Evolutionary conservation across 1,284 basidiomycete species (phyloP).

Genomic region (Nidula niveotomentosa): DNA sequence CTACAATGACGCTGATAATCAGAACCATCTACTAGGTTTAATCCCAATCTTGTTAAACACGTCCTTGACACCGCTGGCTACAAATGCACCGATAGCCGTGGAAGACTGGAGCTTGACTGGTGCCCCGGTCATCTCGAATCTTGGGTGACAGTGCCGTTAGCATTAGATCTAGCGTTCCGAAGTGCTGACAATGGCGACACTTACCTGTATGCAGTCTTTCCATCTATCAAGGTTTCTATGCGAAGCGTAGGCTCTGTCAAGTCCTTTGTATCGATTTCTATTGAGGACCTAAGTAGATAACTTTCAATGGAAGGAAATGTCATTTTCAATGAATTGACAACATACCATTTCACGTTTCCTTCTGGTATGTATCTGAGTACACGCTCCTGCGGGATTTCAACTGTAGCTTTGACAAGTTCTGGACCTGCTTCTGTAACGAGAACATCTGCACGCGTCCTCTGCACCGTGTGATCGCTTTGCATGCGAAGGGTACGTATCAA

Average conservation of each 20-base stretch:
- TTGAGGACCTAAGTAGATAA: slow-evolving; percentile 49
- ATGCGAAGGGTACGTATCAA: slow-evolving; percentile 48
- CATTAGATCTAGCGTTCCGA: neutral
- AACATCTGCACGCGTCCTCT: slow-evolving; percentile 26
- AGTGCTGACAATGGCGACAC: slow-evolving; percentile 14
- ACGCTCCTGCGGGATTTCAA: slow-evolving; percentile 55
- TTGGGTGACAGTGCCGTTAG: neutral
- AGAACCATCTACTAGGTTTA: slow-evolving; percentile 55
- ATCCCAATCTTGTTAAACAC: slow-evolving; percentile 56
- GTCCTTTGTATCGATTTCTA: slow-evolving; percentile 75
- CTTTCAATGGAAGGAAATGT: neutral
- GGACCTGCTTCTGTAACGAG: slow-evolving; percentile 20
- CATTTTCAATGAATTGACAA: neutral
- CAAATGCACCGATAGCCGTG: slow-evolving; percentile 45
- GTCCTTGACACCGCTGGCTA: slow-evolving; percentile 51
- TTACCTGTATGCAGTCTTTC: slow-evolving; percentile 58
- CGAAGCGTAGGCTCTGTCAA: slow-evolving; percentile 51
- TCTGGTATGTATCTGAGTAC: slow-evolving; percentile 63
- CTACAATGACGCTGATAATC: slow-evolving; percentile 7
- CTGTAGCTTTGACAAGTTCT: slow-evolving; percentile 19
- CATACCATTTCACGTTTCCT: slow-evolving; percentile 67
- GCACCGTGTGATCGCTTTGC: slow-evolving; percentile 41
- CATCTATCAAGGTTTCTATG: slow-evolving; percentile 66
- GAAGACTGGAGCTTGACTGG: slow-evolving; percentile 44
- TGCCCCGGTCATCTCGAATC: slow-evolving; percentile 45